phyloP scores from a whole-genome alignment of 2,329 filamentous ascomycete species.

The Zymoseptoria passerinii region DNA sequence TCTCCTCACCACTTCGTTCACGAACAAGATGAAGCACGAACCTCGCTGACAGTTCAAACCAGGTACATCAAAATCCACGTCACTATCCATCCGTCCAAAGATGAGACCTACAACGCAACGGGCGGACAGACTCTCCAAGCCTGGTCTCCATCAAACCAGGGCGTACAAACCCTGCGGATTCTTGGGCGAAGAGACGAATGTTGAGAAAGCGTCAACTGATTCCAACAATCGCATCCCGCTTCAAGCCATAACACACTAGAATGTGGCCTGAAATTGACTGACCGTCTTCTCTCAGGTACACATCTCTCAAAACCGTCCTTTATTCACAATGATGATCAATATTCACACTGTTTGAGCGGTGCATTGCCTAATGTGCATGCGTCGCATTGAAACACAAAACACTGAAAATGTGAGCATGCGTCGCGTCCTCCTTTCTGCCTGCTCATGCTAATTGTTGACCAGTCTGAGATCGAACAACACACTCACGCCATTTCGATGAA shows the following conservation, averaged over 20 bases:
- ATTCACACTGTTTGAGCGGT: conserved; percentile 65
- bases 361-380: conserved; percentile 40
- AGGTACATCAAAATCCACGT: conserved; percentile 16
- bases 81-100: conserved; percentile 35
- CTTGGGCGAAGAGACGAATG: conserved; percentile 3
- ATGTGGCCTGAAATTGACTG: conserved; percentile 8
- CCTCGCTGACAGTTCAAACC: conserved; percentile 25
- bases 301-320: conserved; percentile 8
- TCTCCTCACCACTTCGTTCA: conserved; percentile 17
- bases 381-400: conserved; percentile 49
- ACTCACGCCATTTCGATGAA: conserved; percentile 35
- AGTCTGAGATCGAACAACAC: conserved; percentile 29
- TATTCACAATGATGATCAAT: conserved; percentile 53
- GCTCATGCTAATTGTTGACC: conserved; percentile 42
- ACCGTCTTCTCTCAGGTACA: conserved; percentile 16
- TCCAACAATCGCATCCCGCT: conserved; percentile 3
- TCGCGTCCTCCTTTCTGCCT: not conserved
- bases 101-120: conserved; percentile 60
- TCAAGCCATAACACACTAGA: not conserved
- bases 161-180: conserved; percentile 22
- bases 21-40: conserved; percentile 2
- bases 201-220: conserved; percentile 63
- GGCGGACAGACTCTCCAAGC: conserved; percentile 56
- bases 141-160: conserved; percentile 35
- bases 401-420: conserved; percentile 48